Conservation (phyloP, 345 rosid genomes). For the Salix viminalis region DNA sequence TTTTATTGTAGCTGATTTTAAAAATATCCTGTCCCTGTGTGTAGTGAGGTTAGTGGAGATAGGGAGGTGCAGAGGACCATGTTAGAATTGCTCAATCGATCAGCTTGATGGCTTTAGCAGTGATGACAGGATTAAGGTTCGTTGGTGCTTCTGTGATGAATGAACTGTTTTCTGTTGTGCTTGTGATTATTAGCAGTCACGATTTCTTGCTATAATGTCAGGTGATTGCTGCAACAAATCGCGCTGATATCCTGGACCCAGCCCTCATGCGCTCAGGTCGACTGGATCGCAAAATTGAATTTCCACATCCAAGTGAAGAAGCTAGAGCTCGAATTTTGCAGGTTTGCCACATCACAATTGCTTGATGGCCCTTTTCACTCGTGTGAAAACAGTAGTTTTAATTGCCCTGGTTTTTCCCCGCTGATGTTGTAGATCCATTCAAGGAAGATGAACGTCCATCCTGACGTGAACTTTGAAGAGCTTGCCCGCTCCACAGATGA, state of each 20-base stretch:
- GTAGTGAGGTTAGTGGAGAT: slow-evolving; percentile 99
- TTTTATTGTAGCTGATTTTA: background rate
- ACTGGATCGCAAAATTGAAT: slow-evolving; percentile 97
- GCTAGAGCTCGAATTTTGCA: slow-evolving; percentile 97
- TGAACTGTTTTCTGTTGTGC: background rate
- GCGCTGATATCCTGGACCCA: slow-evolving; percentile 98
- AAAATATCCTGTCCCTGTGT: slow-evolving; percentile 9
- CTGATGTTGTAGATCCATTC: slow-evolving; percentile 67
- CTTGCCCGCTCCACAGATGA: slow-evolving; percentile 98
- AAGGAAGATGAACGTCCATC: slow-evolving; percentile 96
- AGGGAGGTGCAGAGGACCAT: slow-evolving; percentile 99
- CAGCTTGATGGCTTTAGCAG: slow-evolving; percentile 99
- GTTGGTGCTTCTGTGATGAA: background rate
- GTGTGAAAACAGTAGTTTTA: background rate
- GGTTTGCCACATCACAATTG: slow-evolving; percentile 26
- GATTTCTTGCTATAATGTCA: slow-evolving; percentile 16
- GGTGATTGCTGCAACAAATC: slow-evolving; percentile 99
- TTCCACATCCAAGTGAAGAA: slow-evolving; percentile 97
- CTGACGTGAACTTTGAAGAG: slow-evolving; percentile 96
- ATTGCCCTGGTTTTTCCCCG: too few relatives aligned
- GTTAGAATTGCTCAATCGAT: slow-evolving; percentile 94
- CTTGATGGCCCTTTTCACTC: background rate
- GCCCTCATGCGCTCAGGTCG: slow-evolving; percentile 99
- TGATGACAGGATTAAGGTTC: slow-evolving; percentile 94
- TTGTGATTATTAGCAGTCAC: background rate